phyloP scores from a whole-genome alignment of 2,329 filamentous ascomycete species.

The Xylaria sp. region DNA sequence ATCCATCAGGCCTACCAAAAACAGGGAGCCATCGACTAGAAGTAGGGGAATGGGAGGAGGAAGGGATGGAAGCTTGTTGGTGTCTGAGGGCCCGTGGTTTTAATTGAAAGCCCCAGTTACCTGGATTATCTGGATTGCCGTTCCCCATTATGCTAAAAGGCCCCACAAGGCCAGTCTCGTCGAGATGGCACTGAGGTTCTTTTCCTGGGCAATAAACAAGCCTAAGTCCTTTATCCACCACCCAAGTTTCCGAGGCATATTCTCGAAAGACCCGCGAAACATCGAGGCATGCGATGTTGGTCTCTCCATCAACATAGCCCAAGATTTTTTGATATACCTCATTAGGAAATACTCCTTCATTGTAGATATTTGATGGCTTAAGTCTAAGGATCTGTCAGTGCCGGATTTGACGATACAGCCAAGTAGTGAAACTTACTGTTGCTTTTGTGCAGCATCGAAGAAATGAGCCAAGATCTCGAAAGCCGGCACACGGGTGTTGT shows the following conservation, averaged over 20 bases:
- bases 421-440: conserved; percentile 4
- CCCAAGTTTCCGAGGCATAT: conserved; percentile 14
- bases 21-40: neutral
- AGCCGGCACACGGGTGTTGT: neutral
- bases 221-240: conserved; percentile 10
- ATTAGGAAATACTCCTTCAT: conserved; percentile 21
- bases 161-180: neutral
- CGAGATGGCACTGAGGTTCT: neutral
- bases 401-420: neutral
- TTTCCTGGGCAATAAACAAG: conserved; percentile 2
- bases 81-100: too few relatives aligned
- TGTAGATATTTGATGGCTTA: conserved; percentile 1
- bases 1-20: conserved; percentile 19
- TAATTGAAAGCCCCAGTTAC: too few relatives aligned
- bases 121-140: too few relatives aligned
- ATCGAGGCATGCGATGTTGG: conserved; percentile 17
- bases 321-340: conserved; percentile 19
- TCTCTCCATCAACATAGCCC: conserved; percentile 4
- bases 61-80: too few relatives aligned
- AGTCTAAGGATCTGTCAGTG: conserved; percentile 17
- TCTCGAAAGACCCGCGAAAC: conserved; percentile 20
- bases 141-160: neutral
- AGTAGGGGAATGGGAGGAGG: too few relatives aligned
- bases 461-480: conserved; percentile 24
- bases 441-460: conserved; percentile 17